Evolutionary conservation across 495 filamentous ascomycete species (phyloP), one percentile per base, ranked within the genome.

Genomic region (Aspergillus homomorphus): DNA sequence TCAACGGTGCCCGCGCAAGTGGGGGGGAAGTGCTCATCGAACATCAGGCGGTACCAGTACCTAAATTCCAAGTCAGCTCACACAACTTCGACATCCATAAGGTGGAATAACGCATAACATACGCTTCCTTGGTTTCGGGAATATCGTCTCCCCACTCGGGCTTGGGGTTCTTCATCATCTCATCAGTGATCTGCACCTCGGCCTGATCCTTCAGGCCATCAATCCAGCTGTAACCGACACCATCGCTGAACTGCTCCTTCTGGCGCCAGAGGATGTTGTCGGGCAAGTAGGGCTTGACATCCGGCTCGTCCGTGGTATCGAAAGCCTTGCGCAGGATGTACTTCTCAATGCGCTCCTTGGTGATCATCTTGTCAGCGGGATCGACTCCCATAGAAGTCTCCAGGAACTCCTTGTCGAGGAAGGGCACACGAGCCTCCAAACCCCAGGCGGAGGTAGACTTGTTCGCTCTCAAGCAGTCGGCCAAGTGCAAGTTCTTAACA

Each of bases 361-460:
- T 91, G 78, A 97, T 96, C 85, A 96, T 86, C 84, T 98, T 98
- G 58, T 97, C 92, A 59, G 80, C 64, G 10, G 94, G 94, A 71
- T 98, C 95, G 63, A 96, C 87, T 78, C 87, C 88, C 91, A 98
- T 96, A 54, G 87, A 74, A 57, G 83, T 81, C 71, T 96, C 90
- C 54, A 98, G 83, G 82, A 98, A 98, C 80, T 93, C 65, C 49
- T 98, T 96, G 77, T 98, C 94, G 44, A 98, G 80, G 84, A 98
- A 98, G 6, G 94, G 94, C 57, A 98, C 94, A 69, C 94, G 92
- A 51, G 94, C 94, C 80, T 98, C 94, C 43, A 98, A 85, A 69
- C 94, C 94, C 94, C 94, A 98, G 26, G 95, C 94, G n/a, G 90
- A 88, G 28, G 94, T 98, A 20, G 93, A 97, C 81, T 98, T 98